Evolutionary conservation across 2,329 filamentous ascomycete species (phyloP), one percentile per base, ranked within the genome.

Genomic region (Colletotrichum graminicola): DNA sequence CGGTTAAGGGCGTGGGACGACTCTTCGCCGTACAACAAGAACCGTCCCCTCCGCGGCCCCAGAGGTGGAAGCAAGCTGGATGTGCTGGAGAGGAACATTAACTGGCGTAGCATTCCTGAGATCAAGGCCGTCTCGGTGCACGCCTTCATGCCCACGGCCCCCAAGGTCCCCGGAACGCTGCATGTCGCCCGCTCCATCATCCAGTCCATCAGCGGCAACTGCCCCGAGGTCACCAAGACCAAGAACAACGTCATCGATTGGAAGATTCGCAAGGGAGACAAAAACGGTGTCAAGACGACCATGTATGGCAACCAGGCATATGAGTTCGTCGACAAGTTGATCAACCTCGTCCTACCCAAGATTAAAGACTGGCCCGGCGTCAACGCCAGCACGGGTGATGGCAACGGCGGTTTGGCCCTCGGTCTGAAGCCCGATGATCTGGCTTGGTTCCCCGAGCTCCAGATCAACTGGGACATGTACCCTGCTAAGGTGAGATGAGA

Each of bases 361-460:
- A 97, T 99, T 82, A 99, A 98, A 86, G 96, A 99, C 76, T 99
- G 94, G 93, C 90, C 89, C 67, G 96, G 96, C 26, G 78, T 90
- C 67, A 79, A 82, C 75, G 86, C 82, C 71, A 80, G 77, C 54
- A 93, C 93, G 49, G 96, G 96, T 78, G 96, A 99, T 80, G 91
- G 90, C 78, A 92, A 92, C 73, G 96, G 96, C 47, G 98, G 98
- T 81, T 87, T 99, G 75, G 88, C 87, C 12, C 95, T 95, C 80
- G 96, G 96, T 75, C 86, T 99, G 76, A 87, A 87, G 18, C 86
- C 91, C 6, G 91, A 94, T 70, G 90, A 92, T 75, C 90, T 97
- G 77, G 90, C 92, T 62, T 85, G 93, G 75, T 99, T 98, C 83
- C 96, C 96, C 0, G 96, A 99, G 84, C 89, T 99, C 56, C 95